Base-by-base conservation (phyloP, 2,329 filamentous ascomycete species). In the Aspergillus sergii region DNA sequence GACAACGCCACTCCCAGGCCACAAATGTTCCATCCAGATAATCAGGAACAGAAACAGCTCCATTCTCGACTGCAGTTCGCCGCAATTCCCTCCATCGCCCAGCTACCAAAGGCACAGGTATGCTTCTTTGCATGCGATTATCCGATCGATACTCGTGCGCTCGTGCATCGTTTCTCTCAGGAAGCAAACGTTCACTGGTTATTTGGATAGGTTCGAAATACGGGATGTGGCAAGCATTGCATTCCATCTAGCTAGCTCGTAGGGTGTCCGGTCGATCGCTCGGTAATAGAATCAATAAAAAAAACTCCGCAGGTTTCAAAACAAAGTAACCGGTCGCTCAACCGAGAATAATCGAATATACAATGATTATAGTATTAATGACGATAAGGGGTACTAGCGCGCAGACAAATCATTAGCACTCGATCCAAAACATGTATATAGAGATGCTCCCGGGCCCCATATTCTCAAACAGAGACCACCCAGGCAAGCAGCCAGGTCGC, bases 361-460 rank as follows among this genome's bases (percentile, higher is more conserved):
- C 76, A 74, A 96, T 95, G 68, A 96, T 90, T 68, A 94, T 77
- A 7, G 89, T 88, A 78, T 96, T 96, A 73, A 94, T 88, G 66
- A 88, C 86, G 78, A 96, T 96, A 66, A 96, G 80, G 16, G 93
- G 93, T 84, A 94, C 92, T 62, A 30, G 28, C 9, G 41, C 26
- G 32, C 11, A 39, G 4, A 39, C 14, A 9, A n/a, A 23, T 26
- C n/a, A 16, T 55, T 55, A 55, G 32, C 32, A 12, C 34, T 36
- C n/a, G 9, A 9, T 19, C 16, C 16, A 10, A n/a, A 41, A 9
- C 19, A 41, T n/a, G 39, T 41, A n/a, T 41, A 36, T 16, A 36
- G 34, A 36, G 10, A 34, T 39, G 6, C 5, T 5, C 6, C 34
- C 14, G 14, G 12, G 14, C 14, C 14, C 4, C 34, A 16, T 41